Percentiles rank a stretch among this genome's conserved stretches.
Evolutionary conservation across 2,329 filamentous ascomycete genomes (phyloP).

Genomic region (Rhinocladiella mackenziei): DNA sequence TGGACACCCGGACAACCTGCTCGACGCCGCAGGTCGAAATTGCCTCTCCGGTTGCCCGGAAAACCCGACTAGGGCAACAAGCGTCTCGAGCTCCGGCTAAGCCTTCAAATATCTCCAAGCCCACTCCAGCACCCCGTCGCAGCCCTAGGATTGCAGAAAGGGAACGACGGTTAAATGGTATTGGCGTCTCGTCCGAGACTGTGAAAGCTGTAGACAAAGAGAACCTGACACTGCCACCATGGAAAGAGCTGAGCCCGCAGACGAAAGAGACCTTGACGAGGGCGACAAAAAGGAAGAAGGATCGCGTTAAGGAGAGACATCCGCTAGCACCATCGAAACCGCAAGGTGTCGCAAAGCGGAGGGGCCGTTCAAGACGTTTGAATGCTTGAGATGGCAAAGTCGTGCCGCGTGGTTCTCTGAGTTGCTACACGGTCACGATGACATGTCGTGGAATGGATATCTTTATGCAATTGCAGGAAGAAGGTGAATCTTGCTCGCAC

Average conservation of each 20-base stretch:
- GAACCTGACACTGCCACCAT: conserved; percentile 1
- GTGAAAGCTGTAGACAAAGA: conserved; percentile 3
- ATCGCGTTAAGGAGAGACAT: conserved; percentile 5
- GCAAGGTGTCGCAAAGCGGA: conserved; percentile 8
- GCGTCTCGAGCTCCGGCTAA: conserved; percentile 5
- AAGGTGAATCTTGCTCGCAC: too few relatives aligned
- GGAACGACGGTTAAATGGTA: conserved; percentile 3
- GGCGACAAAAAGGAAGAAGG: conserved; percentile 5
- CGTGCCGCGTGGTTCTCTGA: not conserved
- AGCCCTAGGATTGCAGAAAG: conserved; percentile 7
- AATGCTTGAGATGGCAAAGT: conserved; percentile 5
- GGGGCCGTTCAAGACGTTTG: conserved; percentile 7
- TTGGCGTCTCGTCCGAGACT: conserved; percentile 2
- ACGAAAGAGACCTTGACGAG: conserved; percentile 5
- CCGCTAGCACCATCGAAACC: conserved; percentile 6
- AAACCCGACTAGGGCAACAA: not conserved
- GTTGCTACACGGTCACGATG: conserved; percentile 1
- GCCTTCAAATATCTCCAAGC: conserved; percentile 5
- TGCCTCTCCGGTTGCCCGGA: conserved; percentile 1
- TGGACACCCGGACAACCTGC: conserved; percentile 42
- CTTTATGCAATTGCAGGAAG: too few relatives aligned
- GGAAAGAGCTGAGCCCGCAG: not conserved
- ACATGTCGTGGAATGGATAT: conserved; percentile 1
- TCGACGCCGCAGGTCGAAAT: conserved; percentile 44
- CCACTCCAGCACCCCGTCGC: conserved; percentile 8